phyloP scores from a whole-genome alignment of 495 filamentous ascomycete genomes.

The Podospora australis region DNA sequence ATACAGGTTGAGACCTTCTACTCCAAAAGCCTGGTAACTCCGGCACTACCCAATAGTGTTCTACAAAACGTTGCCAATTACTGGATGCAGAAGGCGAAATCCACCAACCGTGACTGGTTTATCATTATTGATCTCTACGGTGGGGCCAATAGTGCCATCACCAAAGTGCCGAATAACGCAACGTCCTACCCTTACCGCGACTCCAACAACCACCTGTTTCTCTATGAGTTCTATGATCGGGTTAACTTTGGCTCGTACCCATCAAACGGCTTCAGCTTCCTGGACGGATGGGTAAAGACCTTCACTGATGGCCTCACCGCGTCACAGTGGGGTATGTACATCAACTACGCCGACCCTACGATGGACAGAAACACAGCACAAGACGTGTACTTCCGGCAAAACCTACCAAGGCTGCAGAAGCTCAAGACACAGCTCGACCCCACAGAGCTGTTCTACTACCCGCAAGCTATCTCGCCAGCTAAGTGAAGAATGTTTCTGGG shows the following conservation, averaged over 20 bases:
- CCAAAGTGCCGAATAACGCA: conserved; percentile 21
- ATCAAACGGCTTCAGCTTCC: conserved; percentile 29
- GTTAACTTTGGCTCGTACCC: conserved; percentile 21
- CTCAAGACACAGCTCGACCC: conserved; percentile 54
- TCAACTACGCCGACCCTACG: conserved; percentile 40
- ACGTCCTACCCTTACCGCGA: conserved; percentile 35
- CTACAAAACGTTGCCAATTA: conserved; percentile 34
- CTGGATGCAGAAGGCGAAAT: conserved; percentile 34
- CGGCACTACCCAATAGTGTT: conserved; percentile 26
- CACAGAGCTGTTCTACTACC: conserved; percentile 55
- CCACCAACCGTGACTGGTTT: conserved; percentile 34
- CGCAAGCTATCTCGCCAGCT: conserved; percentile 47
- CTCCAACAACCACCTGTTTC: conserved; percentile 29
- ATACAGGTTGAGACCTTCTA: conserved; percentile 41
- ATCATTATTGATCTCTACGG: conserved; percentile 41
- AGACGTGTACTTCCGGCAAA: conserved; percentile 46
- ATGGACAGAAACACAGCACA: conserved; percentile 33
- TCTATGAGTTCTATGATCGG: conserved; percentile 37
- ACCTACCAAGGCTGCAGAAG: conserved; percentile 42
- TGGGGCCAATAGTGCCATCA: conserved; percentile 37
- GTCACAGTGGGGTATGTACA: conserved; percentile 39
- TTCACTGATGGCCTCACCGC: conserved; percentile 25
- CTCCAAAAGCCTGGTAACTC: conserved; percentile 38
- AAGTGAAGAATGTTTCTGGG: too few relatives aligned
- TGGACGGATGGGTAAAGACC: conserved; percentile 34